Evolutionary conservation across 2,329 filamentous ascomycete species (phyloP), one percentile per base, ranked within the genome.

Genomic region (Alternaria sp.): DNA sequence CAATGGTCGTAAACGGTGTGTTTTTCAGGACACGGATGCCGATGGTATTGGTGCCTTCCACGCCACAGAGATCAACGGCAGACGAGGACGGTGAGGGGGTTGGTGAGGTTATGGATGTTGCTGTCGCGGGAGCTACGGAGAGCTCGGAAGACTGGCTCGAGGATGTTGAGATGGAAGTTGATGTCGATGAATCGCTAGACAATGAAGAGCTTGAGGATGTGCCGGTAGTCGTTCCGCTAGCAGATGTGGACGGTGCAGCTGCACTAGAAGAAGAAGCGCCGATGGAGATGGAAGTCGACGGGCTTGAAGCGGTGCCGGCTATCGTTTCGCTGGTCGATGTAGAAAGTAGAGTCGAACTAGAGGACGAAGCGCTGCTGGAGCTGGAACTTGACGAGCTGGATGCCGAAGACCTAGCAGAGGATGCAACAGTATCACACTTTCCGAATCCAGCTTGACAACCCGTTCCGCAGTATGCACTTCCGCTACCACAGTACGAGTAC

Each of bases 401-500:
- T 23, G 57, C 19, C n/a, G 50, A 7, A 10, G 50, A 40, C 3
- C 25, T 47, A 3, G 15, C 15, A 12, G 21, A 30, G 4, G 40
- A 62, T 2, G 25, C 4, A 1, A 52, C 59, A 4, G 28, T 4
- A 54, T 40, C 23, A 6, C 51, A 54, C 40, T 54, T 54, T 19
- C 51, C 51, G 13, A 54, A 54, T 17, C 51, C 51, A 9, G 32
- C 19, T 1, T 54, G 51, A 6, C 51, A 54, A 6, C 59, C 59
- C 2, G 40, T 30, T 11, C 59, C 59, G 8, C 54, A 62, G 36
- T 62, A 62, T 36, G 54, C 54, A 9, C 40, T 46, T 7, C 47
- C 46, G 17, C 43, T 55, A 25, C 59, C 59, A 25, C 59, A 65
- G 30, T 59, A 63, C 10, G 61, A 63, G 36, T 54, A 62, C 13